phyloP scores from a whole-genome alignment of 495 filamentous ascomycete genomes.

The Umbilicaria muhlenbergii region DNA sequence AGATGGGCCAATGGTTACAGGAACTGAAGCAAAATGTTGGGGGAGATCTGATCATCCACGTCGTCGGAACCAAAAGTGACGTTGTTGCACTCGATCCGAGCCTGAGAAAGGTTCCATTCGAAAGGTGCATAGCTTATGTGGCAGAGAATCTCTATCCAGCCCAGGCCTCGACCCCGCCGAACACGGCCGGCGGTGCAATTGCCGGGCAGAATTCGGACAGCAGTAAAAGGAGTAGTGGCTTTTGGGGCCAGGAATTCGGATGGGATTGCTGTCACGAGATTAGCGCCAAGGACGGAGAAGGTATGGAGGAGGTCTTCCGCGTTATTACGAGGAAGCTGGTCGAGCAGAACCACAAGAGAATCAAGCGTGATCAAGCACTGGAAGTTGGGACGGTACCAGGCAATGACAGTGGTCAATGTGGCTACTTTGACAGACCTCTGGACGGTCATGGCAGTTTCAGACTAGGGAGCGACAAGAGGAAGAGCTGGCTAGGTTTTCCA shows the following conservation, averaged over 20 bases:
- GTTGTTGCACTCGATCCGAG: conserved; percentile 69
- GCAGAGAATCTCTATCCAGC: conserved; percentile 71
- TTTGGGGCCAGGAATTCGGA: conserved; percentile 83
- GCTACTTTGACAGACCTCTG: conserved; percentile 13
- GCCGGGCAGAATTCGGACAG: conserved; percentile 44
- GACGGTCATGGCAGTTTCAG: conserved; percentile 31
- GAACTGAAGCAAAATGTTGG: conserved; percentile 59
- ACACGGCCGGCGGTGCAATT: conserved; percentile 33
- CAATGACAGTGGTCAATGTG: conserved; percentile 9
- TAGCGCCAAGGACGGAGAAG: conserved; percentile 84
- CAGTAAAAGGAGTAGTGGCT: conserved; percentile 65
- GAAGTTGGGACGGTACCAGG: conserved; percentile 8
- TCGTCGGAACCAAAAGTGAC: conserved; percentile 91
- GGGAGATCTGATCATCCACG: conserved; percentile 75
- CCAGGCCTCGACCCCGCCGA: conserved; percentile 45
- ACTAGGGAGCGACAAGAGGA: conserved; percentile 30
- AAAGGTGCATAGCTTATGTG: conserved; percentile 86
- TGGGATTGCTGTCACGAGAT: conserved; percentile 98
- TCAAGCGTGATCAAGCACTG: conserved; percentile 36
- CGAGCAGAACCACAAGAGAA: conserved; percentile 60
- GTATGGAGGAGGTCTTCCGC: conserved; percentile 92
- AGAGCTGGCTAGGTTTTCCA: conserved; percentile 36
- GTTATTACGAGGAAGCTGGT: conserved; percentile 91
- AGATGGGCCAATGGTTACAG: conserved; percentile 85
- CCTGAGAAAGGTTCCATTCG: conserved; percentile 71